These are phyloP conservation scores for Entoloma clypeatum DNA, from an alignment of 1,284 basidiomycete genomes.

Conservation along the genomic window DNA sequence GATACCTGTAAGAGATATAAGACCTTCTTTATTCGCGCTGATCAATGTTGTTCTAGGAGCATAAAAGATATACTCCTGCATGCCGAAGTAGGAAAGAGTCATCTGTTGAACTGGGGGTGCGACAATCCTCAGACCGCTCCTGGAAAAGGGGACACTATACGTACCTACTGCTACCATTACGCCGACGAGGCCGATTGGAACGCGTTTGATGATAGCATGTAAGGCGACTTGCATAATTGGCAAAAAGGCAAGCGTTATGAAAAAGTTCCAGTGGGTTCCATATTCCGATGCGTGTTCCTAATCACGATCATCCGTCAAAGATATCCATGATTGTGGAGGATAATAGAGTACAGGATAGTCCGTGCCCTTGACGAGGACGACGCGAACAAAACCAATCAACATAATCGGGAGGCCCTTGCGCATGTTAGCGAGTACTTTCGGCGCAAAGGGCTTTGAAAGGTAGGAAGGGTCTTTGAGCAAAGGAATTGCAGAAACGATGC, in stretches of 20 bases:
- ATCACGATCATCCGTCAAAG: slow-evolving; percentile 4
- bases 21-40: slow-evolving; percentile 89
- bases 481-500: slow-evolving; percentile 81
- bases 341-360: slow-evolving; percentile 78
- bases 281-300: slow-evolving; percentile 97
- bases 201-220: slow-evolving; percentile 55
- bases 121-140: slow-evolving; percentile 4
- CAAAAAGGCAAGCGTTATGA: slow-evolving; percentile 85
- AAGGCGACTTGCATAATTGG: slow-evolving; percentile 74
- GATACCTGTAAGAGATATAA: slow-evolving; percentile 75
- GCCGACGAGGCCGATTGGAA: slow-evolving; percentile 65
- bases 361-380: slow-evolving; percentile 86
- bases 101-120: slow-evolving; percentile 62
- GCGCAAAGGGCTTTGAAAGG: slow-evolving; percentile 44
- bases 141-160: slow-evolving; percentile 19
- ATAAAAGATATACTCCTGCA: slow-evolving; percentile 65
- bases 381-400: slow-evolving; percentile 71
- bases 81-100: slow-evolving; percentile 48
- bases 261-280: slow-evolving; percentile 98
- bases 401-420: slow-evolving; percentile 70
- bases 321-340: slow-evolving; percentile 2
- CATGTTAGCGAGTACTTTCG: slow-evolving; percentile 48
- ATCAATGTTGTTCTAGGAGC: slow-evolving; percentile 61
- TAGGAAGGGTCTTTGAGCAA: slow-evolving; percentile 59
- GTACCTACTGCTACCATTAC: slow-evolving; percentile 62